These are phyloP conservation scores for Urtica urens DNA, from an alignment of 306 rosid species.

Conservation along the genomic window DNA sequence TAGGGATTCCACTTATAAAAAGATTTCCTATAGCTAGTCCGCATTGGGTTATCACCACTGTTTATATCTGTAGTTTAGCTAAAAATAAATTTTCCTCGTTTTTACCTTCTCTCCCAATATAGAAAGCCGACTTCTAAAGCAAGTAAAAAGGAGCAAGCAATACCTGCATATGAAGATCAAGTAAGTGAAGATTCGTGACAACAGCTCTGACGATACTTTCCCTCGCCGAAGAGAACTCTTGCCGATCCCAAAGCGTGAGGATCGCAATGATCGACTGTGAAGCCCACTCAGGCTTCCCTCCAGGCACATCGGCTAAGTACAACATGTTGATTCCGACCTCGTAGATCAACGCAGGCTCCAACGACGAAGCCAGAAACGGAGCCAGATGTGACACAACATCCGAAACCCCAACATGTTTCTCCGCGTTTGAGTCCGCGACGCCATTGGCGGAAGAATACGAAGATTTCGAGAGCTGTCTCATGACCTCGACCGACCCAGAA, in stretches of 20 bases:
- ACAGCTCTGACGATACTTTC: constrained; percentile 96
- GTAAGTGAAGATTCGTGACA: constrained; percentile 88
- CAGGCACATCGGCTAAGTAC: constrained; percentile 97
- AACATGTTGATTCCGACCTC: constrained; percentile 93
- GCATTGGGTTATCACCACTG: too few species aligned
- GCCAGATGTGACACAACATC: constrained; percentile 87
- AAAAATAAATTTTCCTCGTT: too few species aligned
- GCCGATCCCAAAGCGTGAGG: constrained; percentile 93
- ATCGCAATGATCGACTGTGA: constrained; percentile 84
- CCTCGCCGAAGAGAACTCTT: constrained; percentile 87
- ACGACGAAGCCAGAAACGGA: constrained; percentile 78
- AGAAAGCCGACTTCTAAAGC: too few species aligned
- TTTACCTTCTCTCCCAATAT: too few species aligned
- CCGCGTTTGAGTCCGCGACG: constrained; percentile 59
- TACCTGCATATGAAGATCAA: constrained; percentile 99
- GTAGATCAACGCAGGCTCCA: constrained; percentile 89
- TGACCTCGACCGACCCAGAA: constrained; percentile 69
- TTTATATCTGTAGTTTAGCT: too few species aligned
- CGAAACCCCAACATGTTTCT: constrained; percentile 79
- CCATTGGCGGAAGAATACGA: constrained; percentile 19
- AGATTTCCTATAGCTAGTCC: too few species aligned
- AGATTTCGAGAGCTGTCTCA: constrained; percentile 69
- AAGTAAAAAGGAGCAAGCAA: constrained; percentile 5
- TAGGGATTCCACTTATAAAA: too few species aligned
- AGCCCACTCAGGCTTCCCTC: constrained; percentile 99